Conservation (phyloP, 129 eudicot genomes). For the Mikania micrantha region DNA sequence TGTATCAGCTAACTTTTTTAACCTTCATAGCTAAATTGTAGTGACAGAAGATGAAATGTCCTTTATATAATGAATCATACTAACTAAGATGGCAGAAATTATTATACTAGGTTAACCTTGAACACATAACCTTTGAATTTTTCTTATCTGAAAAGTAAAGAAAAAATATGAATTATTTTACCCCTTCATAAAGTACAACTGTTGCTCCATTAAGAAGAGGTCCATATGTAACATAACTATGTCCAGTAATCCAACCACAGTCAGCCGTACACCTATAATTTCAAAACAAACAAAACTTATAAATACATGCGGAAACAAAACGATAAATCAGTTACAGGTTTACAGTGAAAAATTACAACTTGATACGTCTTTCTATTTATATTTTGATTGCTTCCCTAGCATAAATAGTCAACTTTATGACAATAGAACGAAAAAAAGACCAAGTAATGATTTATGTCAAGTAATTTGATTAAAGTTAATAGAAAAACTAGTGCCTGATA, state of each 20-base stretch:
- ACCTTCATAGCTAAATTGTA: not conserved
- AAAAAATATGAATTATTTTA: slow-evolving; percentile 24
- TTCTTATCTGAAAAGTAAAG: not conserved
- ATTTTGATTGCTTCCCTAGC: not conserved
- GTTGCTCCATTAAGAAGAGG: slow-evolving; percentile 96
- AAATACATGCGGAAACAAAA: not conserved
- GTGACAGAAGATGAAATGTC: not conserved
- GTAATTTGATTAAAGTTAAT: slow-evolving; percentile 1
- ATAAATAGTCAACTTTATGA: slow-evolving; percentile 1
- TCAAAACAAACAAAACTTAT: slow-evolving; percentile 5
- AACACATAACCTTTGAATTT: not conserved
- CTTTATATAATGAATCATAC: not conserved
- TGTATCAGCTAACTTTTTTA: not conserved
- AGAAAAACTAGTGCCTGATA: not conserved
- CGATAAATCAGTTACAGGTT: slow-evolving; percentile 1
- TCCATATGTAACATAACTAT: slow-evolving; percentile 98
- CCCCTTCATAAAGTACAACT: slow-evolving; percentile 90
- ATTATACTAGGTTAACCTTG: not conserved
- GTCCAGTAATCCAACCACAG: slow-evolving; percentile 99
- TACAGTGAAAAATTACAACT: not conserved
- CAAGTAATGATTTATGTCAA: not conserved
- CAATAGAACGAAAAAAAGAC: not conserved
- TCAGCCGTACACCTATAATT: slow-evolving; percentile 90
- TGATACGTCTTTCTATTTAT: not conserved
- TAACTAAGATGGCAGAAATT: not conserved